These are phyloP conservation scores for Wickerhamiella siamensis DNA, from an alignment of 805 yeast genomes.

Conservation along the genomic window DNA sequence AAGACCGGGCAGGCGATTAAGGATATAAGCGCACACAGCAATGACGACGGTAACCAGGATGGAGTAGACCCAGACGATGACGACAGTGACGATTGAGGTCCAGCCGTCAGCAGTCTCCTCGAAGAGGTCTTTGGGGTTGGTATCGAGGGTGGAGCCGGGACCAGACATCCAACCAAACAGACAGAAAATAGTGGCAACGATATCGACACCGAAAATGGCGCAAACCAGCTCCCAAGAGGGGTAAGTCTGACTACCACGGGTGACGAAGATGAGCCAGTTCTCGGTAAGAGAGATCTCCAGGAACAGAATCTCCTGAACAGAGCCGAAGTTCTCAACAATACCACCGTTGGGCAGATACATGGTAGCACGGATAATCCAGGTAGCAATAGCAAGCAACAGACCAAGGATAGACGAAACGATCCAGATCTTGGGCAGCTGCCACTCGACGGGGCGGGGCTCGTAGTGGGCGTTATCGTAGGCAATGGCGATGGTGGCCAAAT, in stretches of 20 bases:
- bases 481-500: conserved; percentile 92
- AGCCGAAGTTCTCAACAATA: conserved; percentile 90
- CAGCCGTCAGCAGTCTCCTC: conserved; percentile 58
- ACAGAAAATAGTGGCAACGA: conserved; percentile 81
- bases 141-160: conserved; percentile 21
- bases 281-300: conserved; percentile 89
- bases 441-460: conserved; percentile 85
- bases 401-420: conserved; percentile 89
- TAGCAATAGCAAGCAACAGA: conserved; percentile 72
- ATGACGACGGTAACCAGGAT: conserved; percentile 90
- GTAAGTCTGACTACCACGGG: conserved; percentile 98
- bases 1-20: conserved; percentile 25
- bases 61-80: conserved; percentile 86
- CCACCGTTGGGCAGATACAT: conserved; percentile 71
- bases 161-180: conserved; percentile 79
- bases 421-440: conserved; percentile 97
- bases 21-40: conserved; percentile 90
- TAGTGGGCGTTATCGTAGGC: conserved; percentile 96
- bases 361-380: conserved; percentile 89
- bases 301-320: conserved; percentile 87
- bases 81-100: conserved; percentile 90
- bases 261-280: conserved; percentile 93
- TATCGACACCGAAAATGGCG: conserved; percentile 84
- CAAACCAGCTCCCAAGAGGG: conserved; percentile 95
- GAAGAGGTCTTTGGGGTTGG: conserved; percentile 30